Percentiles rank a stretch among this genome's conserved stretches.
These are phyloP conservation scores for Termitomyces bulborhizus DNA, from an alignment of 768 basidiomycete species.

Conservation along the genomic window DNA sequence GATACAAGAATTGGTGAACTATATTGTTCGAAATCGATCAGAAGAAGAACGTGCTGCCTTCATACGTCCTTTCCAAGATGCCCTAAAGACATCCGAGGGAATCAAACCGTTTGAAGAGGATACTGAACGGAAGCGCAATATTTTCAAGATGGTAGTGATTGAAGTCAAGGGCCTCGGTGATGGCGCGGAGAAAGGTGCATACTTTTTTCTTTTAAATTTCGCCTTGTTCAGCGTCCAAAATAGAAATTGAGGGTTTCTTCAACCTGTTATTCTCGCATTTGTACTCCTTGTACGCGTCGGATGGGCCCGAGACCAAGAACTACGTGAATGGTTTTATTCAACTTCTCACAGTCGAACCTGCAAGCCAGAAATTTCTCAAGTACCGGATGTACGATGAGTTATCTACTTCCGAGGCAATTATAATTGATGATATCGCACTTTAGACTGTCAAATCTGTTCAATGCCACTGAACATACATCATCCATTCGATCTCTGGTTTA, in stretches of 20 bases:
- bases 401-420: not conserved
- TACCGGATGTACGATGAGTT: constrained; percentile 62
- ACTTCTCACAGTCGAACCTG: constrained; percentile 48
- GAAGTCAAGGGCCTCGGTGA: constrained; percentile 69
- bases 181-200: constrained; percentile 67
- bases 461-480: constrained; percentile 63
- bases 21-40: constrained; percentile 56
- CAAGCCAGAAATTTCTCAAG: constrained; percentile 52
- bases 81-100: constrained; percentile 44
- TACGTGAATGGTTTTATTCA: constrained; percentile 42
- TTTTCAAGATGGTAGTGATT: constrained; percentile 53
- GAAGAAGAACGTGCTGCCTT: constrained; percentile 64
- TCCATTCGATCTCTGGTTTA: constrained; percentile 60
- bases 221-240: not conserved
- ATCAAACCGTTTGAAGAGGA: constrained; percentile 51
- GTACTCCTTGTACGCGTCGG: constrained; percentile 49
- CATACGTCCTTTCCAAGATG: constrained; percentile 62
- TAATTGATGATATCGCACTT: constrained; percentile 4
- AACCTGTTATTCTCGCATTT: constrained; percentile 76
- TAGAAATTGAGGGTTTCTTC: constrained; percentile 86
- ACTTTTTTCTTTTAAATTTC: not conserved
- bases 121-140: constrained; percentile 41
- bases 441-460: constrained; percentile 81
- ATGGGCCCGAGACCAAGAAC: constrained; percentile 52
- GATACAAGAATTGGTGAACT: constrained; percentile 76